phyloP scores from a whole-genome alignment of 495 filamentous ascomycete genomes.

The Chaetomium cochliodes region DNA sequence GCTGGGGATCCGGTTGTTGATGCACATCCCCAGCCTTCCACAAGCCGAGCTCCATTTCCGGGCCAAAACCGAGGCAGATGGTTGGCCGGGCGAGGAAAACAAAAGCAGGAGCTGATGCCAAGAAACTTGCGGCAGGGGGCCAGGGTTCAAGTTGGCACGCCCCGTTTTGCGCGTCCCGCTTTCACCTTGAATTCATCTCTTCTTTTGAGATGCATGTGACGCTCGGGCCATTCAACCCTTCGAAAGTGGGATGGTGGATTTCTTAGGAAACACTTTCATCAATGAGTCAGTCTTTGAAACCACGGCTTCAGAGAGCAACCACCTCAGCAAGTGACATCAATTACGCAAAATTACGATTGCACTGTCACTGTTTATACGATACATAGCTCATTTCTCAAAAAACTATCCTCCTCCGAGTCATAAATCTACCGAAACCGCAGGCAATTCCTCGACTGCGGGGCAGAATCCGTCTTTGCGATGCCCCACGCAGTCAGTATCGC shows the following conservation, averaged over 20 bases:
- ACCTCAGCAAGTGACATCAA: not conserved
- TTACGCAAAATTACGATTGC: not conserved
- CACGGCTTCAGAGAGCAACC: not conserved
- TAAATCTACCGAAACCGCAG: not conserved
- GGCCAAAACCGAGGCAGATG: constrained; percentile 36
- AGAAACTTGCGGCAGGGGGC: constrained; percentile 3
- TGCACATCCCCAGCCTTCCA: constrained; percentile 24
- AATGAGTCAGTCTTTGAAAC: constrained; percentile 16
- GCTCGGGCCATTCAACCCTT: constrained; percentile 13
- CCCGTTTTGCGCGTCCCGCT: constrained; percentile 3
- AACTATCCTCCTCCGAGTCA: too few species aligned
- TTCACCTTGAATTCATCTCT: not conserved
- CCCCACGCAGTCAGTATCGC: constrained; percentile 48
- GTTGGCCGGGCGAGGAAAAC: constrained; percentile 36
- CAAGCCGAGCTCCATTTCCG: constrained; percentile 34
- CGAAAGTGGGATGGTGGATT: constrained; percentile 21
- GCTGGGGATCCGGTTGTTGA: constrained; percentile 35
- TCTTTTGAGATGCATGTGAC: constrained; percentile 9
- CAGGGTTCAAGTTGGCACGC: not conserved
- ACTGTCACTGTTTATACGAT: not conserved
- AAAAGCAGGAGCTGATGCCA: constrained; percentile 26
- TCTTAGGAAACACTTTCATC: not conserved
- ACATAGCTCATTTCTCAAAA: not conserved
- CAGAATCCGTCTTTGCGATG: constrained; percentile 11
- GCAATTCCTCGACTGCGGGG: constrained; percentile 7